Evolutionary conservation across 495 filamentous ascomycete species (phyloP).

Genomic region (Penicillium diatomitis): DNA sequence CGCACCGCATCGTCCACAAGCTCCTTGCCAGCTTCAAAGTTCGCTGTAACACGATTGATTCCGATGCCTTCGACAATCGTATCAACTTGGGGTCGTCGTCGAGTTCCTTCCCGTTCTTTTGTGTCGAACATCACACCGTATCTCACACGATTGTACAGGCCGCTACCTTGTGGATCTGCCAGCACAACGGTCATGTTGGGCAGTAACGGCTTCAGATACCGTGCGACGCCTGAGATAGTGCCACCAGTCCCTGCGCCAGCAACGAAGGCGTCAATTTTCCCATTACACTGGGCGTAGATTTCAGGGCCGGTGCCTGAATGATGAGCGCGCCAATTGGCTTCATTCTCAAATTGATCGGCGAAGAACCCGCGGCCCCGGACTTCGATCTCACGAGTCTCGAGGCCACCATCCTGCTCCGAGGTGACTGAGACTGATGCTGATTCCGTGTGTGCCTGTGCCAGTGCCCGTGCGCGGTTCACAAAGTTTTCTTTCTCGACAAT

Average conservation of each 20-base stretch:
- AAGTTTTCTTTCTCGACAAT: conserved; percentile 88
- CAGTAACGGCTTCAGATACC: conserved; percentile 65
- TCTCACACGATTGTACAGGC: conserved; percentile 79
- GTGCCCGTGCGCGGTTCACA: conserved; percentile 80
- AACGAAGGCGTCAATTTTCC: conserved; percentile 77
- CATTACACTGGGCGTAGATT: conserved; percentile 70
- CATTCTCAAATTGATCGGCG: conserved; percentile 91
- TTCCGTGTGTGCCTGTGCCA: conserved; percentile 61
- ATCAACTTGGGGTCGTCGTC: conserved; percentile 83
- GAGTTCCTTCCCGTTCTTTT: conserved; percentile 82
- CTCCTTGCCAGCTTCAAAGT: conserved; percentile 78
- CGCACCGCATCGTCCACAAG: conserved; percentile 83
- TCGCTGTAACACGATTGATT: conserved; percentile 83
- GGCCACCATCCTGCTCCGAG: conserved; percentile 3
- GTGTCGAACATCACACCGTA: conserved; percentile 93
- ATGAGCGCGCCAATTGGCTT: conserved; percentile 81
- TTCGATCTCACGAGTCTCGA: conserved; percentile 9
- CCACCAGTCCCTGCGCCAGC: conserved; percentile 95
- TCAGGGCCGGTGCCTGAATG: conserved; percentile 78
- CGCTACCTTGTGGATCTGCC: conserved; percentile 90
- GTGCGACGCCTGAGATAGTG: conserved; percentile 79
- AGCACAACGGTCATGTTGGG: conserved; percentile 64
- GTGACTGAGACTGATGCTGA: conserved; percentile 25
- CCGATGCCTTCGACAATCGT: conserved; percentile 95
- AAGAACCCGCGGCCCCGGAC: conserved; percentile 63